Conservation (phyloP, 1,139 yeast species). For the Scheffersomyces illinoinensis region DNA sequence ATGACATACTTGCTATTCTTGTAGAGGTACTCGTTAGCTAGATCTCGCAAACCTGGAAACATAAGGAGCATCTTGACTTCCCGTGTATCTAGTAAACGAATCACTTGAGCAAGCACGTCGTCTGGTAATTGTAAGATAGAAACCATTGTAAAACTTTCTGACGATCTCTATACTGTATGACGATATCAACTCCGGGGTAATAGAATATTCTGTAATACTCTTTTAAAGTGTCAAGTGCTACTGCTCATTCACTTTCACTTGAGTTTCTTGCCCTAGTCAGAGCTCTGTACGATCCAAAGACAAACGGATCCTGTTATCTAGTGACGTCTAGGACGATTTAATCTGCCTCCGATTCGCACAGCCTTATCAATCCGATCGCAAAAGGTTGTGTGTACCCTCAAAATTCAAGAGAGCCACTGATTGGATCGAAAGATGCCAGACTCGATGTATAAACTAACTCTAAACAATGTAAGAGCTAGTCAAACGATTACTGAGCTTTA, state of each 20-base stretch:
- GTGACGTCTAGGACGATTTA: neutral
- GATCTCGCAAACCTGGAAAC: slow-evolving; percentile 6
- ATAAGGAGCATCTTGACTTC: slow-evolving; percentile 7
- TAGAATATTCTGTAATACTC: neutral
- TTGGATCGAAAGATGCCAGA: neutral
- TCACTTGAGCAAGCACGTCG: slow-evolving; percentile 7
- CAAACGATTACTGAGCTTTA: no score
- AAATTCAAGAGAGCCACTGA: neutral
- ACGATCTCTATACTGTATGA: neutral
- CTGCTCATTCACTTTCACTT: neutral
- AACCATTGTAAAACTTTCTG: neutral
- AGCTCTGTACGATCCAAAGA: neutral
- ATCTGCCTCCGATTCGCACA: neutral
- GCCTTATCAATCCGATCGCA: neutral
- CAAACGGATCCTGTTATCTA: neutral
- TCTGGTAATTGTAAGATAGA: slow-evolving; percentile 9
- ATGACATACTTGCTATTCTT: slow-evolving; percentile 9
- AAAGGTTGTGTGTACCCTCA: neutral
- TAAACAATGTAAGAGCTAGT: no score
- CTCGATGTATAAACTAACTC: neutral
- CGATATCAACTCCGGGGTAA: neutral
- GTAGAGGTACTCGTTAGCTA: slow-evolving; percentile 9
- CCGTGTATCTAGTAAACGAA: slow-evolving; percentile 3
- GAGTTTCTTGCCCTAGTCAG: no score
- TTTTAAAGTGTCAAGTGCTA: neutral